These are phyloP conservation scores for Aspergillus cavernicola DNA, from an alignment of 495 filamentous ascomycete species.

Conservation along the genomic window DNA sequence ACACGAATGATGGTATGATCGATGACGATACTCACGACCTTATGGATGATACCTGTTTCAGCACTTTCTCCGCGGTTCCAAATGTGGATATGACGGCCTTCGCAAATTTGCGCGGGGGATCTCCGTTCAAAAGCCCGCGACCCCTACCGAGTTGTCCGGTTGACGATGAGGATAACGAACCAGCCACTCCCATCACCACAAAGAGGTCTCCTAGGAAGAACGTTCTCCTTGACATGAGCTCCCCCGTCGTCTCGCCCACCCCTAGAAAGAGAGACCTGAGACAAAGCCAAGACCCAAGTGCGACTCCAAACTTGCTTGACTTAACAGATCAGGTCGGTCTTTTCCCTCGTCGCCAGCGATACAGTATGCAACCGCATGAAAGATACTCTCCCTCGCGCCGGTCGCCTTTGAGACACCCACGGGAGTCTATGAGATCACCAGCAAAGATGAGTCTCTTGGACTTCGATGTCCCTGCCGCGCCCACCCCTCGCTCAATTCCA, in stretches of 20 bases:
- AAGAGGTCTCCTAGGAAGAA: conserved; percentile 29
- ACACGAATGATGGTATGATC: conserved; percentile 21
- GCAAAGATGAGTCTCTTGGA: conserved; percentile 63
- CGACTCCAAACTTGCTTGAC: conserved; percentile 64
- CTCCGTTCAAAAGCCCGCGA: conserved; percentile 45
- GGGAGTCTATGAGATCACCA: conserved; percentile 36
- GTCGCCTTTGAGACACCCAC: conserved; percentile 35
- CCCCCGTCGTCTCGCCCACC: conserved; percentile 53
- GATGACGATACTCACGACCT: conserved; percentile 29
- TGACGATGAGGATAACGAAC: conserved; percentile 14
- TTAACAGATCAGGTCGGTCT: conserved; percentile 76
- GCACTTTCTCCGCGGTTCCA: conserved; percentile 80
- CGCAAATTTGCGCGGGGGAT: conserved; percentile 61
- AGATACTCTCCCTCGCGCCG: conserved; percentile 44
- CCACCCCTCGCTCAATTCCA: conserved; percentile 87
- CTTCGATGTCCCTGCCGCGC: conserved; percentile 85
- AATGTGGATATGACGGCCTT: conserved; percentile 77
- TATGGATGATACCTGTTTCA: conserved; percentile 80
- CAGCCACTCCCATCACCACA: conserved; percentile 35
- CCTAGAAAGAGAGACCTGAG: conserved; percentile 58
- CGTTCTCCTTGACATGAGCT: conserved; percentile 32
- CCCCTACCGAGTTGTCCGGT: conserved; percentile 31
- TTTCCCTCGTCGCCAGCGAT: conserved; percentile 36
- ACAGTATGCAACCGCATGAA: conserved; percentile 31
- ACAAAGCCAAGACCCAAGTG: conserved; percentile 37